These are phyloP conservation scores for Priceomyces melissophilus DNA, from an alignment of 805 yeast species.

Conservation along the genomic window DNA sequence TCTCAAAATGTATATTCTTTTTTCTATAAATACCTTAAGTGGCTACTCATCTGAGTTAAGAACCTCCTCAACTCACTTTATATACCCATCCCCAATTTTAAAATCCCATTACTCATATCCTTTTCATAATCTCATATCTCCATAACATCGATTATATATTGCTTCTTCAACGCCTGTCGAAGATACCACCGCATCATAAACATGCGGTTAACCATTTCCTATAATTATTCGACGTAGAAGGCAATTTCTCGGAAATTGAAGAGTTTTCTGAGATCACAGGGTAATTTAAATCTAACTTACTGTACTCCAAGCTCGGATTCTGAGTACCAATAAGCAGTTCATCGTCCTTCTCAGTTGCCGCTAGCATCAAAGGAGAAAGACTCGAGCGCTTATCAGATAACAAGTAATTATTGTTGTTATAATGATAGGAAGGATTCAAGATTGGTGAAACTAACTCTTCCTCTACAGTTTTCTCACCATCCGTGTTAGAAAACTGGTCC, in stretches of 20 bases:
- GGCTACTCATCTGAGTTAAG: neutral
- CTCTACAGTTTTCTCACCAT: constrained; percentile 4
- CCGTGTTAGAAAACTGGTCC: constrained; percentile 6
- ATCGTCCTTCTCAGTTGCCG: constrained; percentile 12
- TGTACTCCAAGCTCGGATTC: constrained; percentile 19
- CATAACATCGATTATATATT: neutral
- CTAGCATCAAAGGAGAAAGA: constrained; percentile 20
- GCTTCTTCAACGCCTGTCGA: no score
- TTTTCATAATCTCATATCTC: neutral
- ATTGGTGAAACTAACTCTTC: constrained; percentile 31
- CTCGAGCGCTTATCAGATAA: neutral
- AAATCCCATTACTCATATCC: neutral
- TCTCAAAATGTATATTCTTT: neutral
- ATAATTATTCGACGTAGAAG: constrained; percentile 36
- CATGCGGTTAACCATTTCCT: constrained; percentile 39
- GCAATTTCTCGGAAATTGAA: constrained; percentile 11
- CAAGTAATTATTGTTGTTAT: constrained; percentile 13
- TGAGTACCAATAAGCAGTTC: constrained; percentile 1
- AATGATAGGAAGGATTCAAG: constrained; percentile 34
- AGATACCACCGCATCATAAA: constrained; percentile 10
- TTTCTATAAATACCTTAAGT: constrained; percentile 1
- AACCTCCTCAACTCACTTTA: neutral
- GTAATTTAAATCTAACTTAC: constrained; percentile 31
- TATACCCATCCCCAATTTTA: neutral
- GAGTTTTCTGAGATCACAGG: constrained; percentile 18